Percentiles rank a stretch among this genome's conserved stretches.
Evolutionary conservation across 139 green algal genomes (phyloP).

Genomic region (Edaphochlamys debaryana): DNA sequence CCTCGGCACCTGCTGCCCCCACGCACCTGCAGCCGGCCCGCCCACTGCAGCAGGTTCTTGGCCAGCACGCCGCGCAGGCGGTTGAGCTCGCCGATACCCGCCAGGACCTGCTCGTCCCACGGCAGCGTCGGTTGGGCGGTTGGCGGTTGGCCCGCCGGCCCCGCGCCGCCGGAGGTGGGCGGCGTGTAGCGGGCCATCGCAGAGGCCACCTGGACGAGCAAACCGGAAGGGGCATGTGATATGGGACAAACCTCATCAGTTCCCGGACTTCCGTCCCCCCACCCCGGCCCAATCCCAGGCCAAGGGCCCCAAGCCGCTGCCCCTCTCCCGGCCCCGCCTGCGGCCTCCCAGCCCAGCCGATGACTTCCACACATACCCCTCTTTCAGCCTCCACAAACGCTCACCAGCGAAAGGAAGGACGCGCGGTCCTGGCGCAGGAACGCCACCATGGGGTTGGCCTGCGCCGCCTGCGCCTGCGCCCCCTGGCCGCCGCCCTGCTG

Average conservation of each 20-base stretch:
- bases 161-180: neutral
- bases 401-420: slow-evolving; percentile 50
- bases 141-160: neutral
- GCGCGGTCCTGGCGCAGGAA: slow-evolving; percentile 53
- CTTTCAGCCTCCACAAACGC: no score
- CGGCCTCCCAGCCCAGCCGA: no score
- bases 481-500: no score
- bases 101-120: slow-evolving; percentile 59
- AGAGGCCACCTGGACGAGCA: slow-evolving; percentile 21
- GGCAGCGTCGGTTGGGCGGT: slow-evolving; percentile 1
- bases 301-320: no score
- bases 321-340: no score
- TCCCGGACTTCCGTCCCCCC: no score
- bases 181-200: neutral
- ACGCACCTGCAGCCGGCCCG: slow-evolving; percentile 59
- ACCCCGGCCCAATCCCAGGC: no score
- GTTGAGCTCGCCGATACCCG: slow-evolving; percentile 68
- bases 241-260: no score
- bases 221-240: no score
- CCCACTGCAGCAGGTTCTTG: slow-evolving; percentile 72
- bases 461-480: neutral
- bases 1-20: no score
- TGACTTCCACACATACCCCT: no score
- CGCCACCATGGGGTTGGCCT: slow-evolving; percentile 17
- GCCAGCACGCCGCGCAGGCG: slow-evolving; percentile 70